Evolutionary conservation across 805 yeast species (phyloP).

Genomic region (Monosporozyma yasuniensis): DNA sequence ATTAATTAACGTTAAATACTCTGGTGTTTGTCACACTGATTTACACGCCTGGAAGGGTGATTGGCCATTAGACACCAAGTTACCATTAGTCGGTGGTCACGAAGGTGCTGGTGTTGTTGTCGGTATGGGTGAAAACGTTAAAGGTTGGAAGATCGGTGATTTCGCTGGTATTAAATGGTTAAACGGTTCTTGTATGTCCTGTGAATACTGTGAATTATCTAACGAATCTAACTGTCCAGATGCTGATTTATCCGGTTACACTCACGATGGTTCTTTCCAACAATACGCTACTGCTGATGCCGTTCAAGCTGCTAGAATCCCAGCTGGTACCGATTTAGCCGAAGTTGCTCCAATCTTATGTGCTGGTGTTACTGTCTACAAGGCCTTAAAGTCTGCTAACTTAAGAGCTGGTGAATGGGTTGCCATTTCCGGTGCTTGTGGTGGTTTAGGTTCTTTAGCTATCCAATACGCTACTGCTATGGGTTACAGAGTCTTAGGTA

Average conservation of each 20-base stretch:
- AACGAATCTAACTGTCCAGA: constrained; percentile 58
- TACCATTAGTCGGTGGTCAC: constrained; percentile 64
- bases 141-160: constrained; percentile 55
- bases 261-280: constrained; percentile 63
- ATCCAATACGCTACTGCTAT: constrained; percentile 68
- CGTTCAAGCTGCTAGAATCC: constrained; percentile 52
- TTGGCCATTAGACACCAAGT: constrained; percentile 52
- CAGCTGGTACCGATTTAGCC: constrained; percentile 46
- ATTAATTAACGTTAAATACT: constrained; percentile 57
- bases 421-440: constrained; percentile 70
- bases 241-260: constrained; percentile 66
- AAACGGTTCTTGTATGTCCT: constrained; percentile 55
- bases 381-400: constrained; percentile 54
- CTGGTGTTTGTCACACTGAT: constrained; percentile 71
- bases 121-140: constrained; percentile 50
- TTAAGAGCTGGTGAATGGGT: constrained; percentile 63
- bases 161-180: constrained; percentile 63
- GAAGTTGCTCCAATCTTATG: constrained; percentile 55
- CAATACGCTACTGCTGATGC: constrained; percentile 60
- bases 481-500: constrained; percentile 64
- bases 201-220: constrained; percentile 54
- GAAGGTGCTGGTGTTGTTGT: constrained; percentile 70
- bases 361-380: constrained; percentile 62
- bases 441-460: constrained; percentile 72
- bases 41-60: constrained; percentile 70